These are phyloP conservation scores for Parachaetomium inaequale DNA, from an alignment of 495 filamentous ascomycete species.

Conservation along the genomic window DNA sequence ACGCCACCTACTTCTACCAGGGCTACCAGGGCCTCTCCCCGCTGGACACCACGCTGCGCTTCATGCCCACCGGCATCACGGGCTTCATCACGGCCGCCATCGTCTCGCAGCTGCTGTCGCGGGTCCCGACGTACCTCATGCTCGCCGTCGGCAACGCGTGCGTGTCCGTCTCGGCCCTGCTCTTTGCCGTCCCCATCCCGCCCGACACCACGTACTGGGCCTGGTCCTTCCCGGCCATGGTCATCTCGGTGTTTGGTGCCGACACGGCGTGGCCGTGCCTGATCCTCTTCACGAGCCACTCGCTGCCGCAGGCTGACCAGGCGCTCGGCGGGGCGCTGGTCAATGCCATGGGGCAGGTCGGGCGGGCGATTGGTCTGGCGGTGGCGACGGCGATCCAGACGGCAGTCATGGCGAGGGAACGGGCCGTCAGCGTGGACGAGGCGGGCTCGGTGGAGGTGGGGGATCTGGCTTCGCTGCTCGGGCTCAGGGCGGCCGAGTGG, in stretches of 20 bases:
- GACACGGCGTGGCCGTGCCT: slow-evolving; percentile 58
- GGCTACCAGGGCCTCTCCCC: slow-evolving; percentile 52
- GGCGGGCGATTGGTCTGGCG: slow-evolving; percentile 55
- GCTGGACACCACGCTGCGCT: slow-evolving; percentile 57
- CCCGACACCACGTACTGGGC: slow-evolving; percentile 56
- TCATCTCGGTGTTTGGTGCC: slow-evolving; percentile 55
- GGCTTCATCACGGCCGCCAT: slow-evolving; percentile 49
- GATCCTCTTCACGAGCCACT: slow-evolving; percentile 56
- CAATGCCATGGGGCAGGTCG: slow-evolving; percentile 57
- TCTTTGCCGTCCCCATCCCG: slow-evolving; percentile 57
- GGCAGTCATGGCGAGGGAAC: slow-evolving; percentile 45
- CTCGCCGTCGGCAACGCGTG: slow-evolving; percentile 51
- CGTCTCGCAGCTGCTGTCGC: slow-evolving; percentile 53
- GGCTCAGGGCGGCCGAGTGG: slow-evolving; percentile 54
- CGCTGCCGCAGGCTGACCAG: slow-evolving; percentile 57
- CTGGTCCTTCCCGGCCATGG: slow-evolving; percentile 56
- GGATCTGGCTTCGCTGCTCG: slow-evolving; percentile 45
- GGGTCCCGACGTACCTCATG: slow-evolving; percentile 50
- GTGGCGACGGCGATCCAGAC: slow-evolving; percentile 56
- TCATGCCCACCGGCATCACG: slow-evolving; percentile 55
- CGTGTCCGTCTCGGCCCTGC: slow-evolving; percentile 46
- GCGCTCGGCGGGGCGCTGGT: slow-evolving; percentile 58
- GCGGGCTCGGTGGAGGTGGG: slow-evolving; percentile 35
- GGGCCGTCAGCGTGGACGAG: slow-evolving; percentile 39
- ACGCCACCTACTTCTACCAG: slow-evolving; percentile 62